Evolutionary conservation across 2,329 filamentous ascomycete species (phyloP), one percentile per base, ranked within the genome.

Genomic region (Aspergillus brasiliensis): DNA sequence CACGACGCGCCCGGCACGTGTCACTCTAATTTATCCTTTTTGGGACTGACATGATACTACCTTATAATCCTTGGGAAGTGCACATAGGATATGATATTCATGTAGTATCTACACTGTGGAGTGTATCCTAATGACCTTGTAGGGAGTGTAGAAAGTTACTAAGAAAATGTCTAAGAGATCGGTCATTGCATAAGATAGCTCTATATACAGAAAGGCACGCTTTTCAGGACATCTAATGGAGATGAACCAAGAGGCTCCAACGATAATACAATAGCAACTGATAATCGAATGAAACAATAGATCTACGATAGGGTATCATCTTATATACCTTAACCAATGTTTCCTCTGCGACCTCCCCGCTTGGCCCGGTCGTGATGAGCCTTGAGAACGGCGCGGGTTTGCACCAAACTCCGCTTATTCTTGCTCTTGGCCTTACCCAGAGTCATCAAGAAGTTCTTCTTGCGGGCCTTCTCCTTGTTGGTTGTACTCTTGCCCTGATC

Each of bases 391-490:
- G 89, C 92, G 72, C 86, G 86, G 65, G 92, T 92, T 78, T 97
- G 89, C 11, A 91, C 86, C 77, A 99, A 80, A 85, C 92, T 97
- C 72, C 93, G 86, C 88, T 97, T 97, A 72, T 95, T 90, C 84
- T 98, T 99, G 67, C 85, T 86, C 83, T 95, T 96, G 10, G 95
- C 95, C 83, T 99, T 98, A 60, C 94, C 91, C 61, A 99, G 80
- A 40, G 94, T 98, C 95, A 99, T 99, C 70, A 99, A 75, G 79
- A 99, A 96, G 78, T 99, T 99, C 90, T 99, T 99, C 84, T 91
- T 92, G 68, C 94, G 84, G 44, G 91, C 87, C 86, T 99, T 99
- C 82, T 99, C 95, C 81, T 91, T 91, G 80, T 99, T 99, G 66
- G 94, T 98, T 38, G 92, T 93, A 75, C 91, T 96, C 87, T 98